Evolutionary conservation across 257 asterid genomes (phyloP), one percentile per base, ranked within the genome.

Genomic region (Petrea volubilis): DNA sequence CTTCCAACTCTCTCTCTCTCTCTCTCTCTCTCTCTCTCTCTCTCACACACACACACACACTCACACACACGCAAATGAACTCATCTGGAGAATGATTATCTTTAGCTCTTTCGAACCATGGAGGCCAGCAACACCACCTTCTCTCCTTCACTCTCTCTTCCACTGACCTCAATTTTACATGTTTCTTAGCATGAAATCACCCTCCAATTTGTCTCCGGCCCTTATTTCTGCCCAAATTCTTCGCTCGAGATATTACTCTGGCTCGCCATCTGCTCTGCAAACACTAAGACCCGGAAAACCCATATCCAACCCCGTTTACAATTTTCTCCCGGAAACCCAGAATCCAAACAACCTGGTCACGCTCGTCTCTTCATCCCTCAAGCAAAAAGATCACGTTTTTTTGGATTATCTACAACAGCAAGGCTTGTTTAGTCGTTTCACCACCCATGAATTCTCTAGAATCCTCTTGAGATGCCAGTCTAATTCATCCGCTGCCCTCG

Each of bases 381-480:
- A 82, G 80, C 90, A 59, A 65, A 75, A 80, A 47, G 79, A 86
- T 34, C 47, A 33, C 47, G 71, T 7, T 73, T 21, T 74, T 67
- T 78, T 76, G 70, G 74, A 73, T 27, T 38, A 70, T 51, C 87
- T 88, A 56, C 83, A 67, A 68, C 73, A 82, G 41, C 78, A 83
- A 33, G 90, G 92, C 43, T 64, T 85, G 25, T 78, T 87, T 68
- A 21, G 69, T 69, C 85, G 68, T 70, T 74, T 94, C 74, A 85
- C 87, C 58, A 66, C 71, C 81, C 74, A 60, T 40, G 96, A 87
- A 13, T 77, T 91, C 53, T 91, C 97, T 15, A 84, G 90, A 77
- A 80, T 91, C 24, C 67, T 91, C 75, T 79, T 94, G 70, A 84
- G 97, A 75, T 91, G 92, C 83, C 99, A 94, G 72, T 81, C 95